Conservation (phyloP, 2,329 filamentous ascomycete species). For the Metarhizium robertsii region DNA sequence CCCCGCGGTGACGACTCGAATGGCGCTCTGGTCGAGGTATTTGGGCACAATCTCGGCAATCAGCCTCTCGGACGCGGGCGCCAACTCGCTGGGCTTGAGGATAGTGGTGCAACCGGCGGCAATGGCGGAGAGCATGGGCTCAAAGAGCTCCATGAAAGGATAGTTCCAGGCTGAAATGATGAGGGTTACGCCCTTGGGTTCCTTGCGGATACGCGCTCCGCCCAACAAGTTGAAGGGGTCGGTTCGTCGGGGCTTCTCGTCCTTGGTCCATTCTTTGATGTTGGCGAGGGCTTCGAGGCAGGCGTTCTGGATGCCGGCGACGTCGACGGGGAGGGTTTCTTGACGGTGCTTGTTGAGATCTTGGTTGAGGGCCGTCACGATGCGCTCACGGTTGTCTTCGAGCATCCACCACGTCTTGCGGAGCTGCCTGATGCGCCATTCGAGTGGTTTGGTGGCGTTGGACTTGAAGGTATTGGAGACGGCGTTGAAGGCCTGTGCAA, state of each 20-base stretch:
- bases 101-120: constrained; percentile 31
- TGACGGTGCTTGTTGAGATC: constrained; percentile 26
- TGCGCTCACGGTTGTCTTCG: constrained; percentile 25
- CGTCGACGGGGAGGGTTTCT: constrained; percentile 23
- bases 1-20: constrained; percentile 26
- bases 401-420: constrained; percentile 32
- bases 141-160: constrained; percentile 27
- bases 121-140: constrained; percentile 32
- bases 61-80: constrained; percentile 22
- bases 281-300: constrained; percentile 26
- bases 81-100: constrained; percentile 35
- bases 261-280: constrained; percentile 29
- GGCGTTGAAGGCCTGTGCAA: constrained; percentile 2
- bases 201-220: constrained; percentile 26
- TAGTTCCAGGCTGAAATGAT: constrained; percentile 39
- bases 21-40: constrained; percentile 31
- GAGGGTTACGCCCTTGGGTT: constrained; percentile 33
- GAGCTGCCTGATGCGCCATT: constrained; percentile 31
- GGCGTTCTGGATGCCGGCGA: constrained; percentile 22
- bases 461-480: constrained; percentile 6
- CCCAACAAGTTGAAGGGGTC: constrained; percentile 21
- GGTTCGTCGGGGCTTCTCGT: constrained; percentile 18
- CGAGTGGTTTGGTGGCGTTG: constrained; percentile 23
- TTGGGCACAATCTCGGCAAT: constrained; percentile 28
- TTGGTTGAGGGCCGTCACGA: constrained; percentile 21